Percentiles rank a stretch among this genome's conserved stretches.
Evolutionary conservation across 1,139 yeast species (phyloP).

Genomic region (Insectozyma bohioensis): DNA sequence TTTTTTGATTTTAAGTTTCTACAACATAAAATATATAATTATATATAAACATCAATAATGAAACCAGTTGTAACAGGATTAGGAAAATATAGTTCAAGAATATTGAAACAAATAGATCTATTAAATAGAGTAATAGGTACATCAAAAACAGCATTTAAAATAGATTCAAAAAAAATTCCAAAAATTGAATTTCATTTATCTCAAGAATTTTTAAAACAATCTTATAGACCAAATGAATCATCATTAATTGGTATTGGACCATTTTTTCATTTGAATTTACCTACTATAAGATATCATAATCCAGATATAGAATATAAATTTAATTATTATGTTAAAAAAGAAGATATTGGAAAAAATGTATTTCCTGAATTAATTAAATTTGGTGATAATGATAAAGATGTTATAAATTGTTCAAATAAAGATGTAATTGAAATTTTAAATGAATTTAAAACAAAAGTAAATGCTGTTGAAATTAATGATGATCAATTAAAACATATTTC

Average conservation of each 20-base stretch:
- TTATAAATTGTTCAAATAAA: slow-evolving; percentile 34
- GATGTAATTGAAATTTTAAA: slow-evolving; percentile 26
- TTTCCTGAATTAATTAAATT: too few species aligned
- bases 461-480: slow-evolving; percentile 29
- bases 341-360: too few species aligned
- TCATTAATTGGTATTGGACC: slow-evolving; percentile 40
- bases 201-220: too few species aligned
- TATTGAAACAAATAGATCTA: slow-evolving; percentile 29
- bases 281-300: slow-evolving; percentile 80
- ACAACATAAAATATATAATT: too few species aligned
- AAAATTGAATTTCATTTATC: slow-evolving; percentile 26
- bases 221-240: too few species aligned
- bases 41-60: too few species aligned
- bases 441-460: slow-evolving; percentile 31
- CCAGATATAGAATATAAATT: slow-evolving; percentile 66
- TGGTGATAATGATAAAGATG: slow-evolving; percentile 22
- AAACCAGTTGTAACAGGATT: slow-evolving; percentile 3
- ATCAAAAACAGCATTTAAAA: slow-evolving; percentile 31
- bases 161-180: slow-evolving; percentile 25
- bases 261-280: slow-evolving; percentile 75
- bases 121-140: slow-evolving; percentile 43
- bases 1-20: too few species aligned
- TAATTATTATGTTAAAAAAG: too few species aligned
- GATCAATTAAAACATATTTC: slow-evolving; percentile 34
- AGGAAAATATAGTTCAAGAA: slow-evolving; percentile 10